Conservation (phyloP, 129 eudicot species). For the Calendula officinalis region DNA sequence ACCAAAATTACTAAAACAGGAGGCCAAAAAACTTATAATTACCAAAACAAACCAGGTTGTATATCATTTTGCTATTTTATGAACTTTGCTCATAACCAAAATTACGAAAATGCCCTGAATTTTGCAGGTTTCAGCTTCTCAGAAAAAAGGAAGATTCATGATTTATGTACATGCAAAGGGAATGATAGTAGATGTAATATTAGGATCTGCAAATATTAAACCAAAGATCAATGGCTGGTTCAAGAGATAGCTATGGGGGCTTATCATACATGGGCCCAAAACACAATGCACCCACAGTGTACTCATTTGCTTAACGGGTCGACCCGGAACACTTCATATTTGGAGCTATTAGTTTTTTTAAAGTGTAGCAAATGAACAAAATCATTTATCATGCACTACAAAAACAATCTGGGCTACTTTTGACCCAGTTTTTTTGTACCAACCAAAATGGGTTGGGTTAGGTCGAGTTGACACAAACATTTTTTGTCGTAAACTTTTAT, state of each 20-base stretch:
- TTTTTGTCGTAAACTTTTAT: neutral
- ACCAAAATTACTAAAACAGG: no score
- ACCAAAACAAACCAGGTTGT: no score
- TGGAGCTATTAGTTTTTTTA: no score
- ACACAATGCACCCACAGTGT: conserved; percentile 38
- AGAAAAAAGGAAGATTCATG: conserved; percentile 7
- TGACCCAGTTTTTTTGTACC: no score
- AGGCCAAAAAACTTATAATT: no score
- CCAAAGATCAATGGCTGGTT: conserved; percentile 74
- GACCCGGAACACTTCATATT: no score
- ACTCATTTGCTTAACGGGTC: neutral
- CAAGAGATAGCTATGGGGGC: conserved; percentile 74
- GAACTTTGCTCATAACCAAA: no score
- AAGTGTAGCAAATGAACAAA: no score
- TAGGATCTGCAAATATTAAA: conserved; percentile 75
- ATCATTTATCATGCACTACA: no score
- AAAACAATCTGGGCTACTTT: no score
- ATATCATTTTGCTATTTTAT: no score
- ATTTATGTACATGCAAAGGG: conserved; percentile 80
- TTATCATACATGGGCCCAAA: conserved; percentile 52
- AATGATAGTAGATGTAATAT: conserved; percentile 67
- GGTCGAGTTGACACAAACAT: neutral
- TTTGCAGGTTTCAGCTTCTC: neutral
- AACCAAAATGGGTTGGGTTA: neutral
- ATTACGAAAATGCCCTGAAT: neutral